Conservation (phyloP, 106 monocot genomes). For the Dendrobium nobile region DNA sequence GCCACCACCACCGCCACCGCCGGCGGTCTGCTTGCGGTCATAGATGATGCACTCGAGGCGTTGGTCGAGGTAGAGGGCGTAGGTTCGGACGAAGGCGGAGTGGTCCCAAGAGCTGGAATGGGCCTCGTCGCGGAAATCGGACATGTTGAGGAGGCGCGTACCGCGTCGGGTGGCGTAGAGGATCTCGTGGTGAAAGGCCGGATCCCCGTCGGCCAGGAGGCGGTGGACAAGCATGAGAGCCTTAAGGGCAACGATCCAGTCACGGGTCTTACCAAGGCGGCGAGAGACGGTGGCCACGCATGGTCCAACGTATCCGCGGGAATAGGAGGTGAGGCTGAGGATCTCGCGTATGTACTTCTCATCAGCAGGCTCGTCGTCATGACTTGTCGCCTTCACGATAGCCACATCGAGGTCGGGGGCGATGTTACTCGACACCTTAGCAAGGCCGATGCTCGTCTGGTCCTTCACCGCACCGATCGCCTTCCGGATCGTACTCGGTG, state of each 20-base stretch:
- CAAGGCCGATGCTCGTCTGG: slow-evolving; percentile 60
- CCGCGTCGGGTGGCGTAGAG: slow-evolving; percentile 51
- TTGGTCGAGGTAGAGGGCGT: slow-evolving; percentile 65
- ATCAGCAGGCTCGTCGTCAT: slow-evolving; percentile 53
- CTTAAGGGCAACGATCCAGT: slow-evolving; percentile 74
- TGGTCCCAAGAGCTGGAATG: slow-evolving; percentile 78
- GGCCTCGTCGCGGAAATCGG: slow-evolving; percentile 73
- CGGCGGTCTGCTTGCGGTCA: slow-evolving; percentile 27
- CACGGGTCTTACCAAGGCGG: slow-evolving; percentile 53
- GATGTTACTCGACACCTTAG: slow-evolving; percentile 58
- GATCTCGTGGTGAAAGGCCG: slow-evolving; percentile 50
- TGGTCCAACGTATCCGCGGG: slow-evolving; percentile 32
- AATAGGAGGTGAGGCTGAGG: slow-evolving; percentile 47
- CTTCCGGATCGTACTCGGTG: slow-evolving; percentile 49
- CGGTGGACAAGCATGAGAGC: slow-evolving; percentile 59
- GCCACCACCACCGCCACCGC: not conserved
- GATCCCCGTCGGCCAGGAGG: slow-evolving; percentile 53
- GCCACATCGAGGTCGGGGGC: slow-evolving; percentile 74
- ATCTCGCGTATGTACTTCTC: slow-evolving; percentile 58
- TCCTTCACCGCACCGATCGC: slow-evolving; percentile 78
- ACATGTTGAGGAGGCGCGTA: slow-evolving; percentile 57
- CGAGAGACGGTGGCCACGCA: slow-evolving; percentile 44
- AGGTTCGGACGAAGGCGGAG: slow-evolving; percentile 63
- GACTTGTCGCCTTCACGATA: slow-evolving; percentile 70
- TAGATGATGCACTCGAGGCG: slow-evolving; percentile 45